Percentiles rank a stretch among this genome's conserved stretches.
Evolutionary conservation across 2,329 filamentous ascomycete genomes (phyloP).

Genomic region (Aspergillus sp.): DNA sequence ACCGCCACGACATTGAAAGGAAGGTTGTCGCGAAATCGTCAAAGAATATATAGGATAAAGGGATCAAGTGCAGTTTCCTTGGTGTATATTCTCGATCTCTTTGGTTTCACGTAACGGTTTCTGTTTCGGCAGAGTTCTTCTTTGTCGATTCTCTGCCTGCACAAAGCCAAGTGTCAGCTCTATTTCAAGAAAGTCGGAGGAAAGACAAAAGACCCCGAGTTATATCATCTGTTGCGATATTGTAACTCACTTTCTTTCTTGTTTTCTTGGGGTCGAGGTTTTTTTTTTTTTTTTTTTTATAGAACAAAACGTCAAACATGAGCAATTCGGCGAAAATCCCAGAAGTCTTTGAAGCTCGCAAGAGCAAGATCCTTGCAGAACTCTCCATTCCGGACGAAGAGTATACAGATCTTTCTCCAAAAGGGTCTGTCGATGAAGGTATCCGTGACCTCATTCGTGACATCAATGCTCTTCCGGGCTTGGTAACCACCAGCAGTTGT

Average conservation of each 20-base stretch:
- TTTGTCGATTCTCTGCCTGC: neutral
- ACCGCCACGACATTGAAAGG: neutral
- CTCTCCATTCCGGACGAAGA: constrained; percentile 64
- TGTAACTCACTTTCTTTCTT: neutral
- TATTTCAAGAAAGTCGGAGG: constrained; percentile 1
- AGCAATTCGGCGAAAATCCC: constrained; percentile 12
- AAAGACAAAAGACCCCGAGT: neutral
- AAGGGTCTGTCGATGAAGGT: constrained; percentile 76
- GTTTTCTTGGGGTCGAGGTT: no score
- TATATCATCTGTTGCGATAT: no score
- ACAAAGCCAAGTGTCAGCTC: neutral
- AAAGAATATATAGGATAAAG: neutral
- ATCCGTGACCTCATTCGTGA: constrained; percentile 73
- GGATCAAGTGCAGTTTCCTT: neutral
- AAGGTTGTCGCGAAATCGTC: neutral
- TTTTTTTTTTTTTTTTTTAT: no score
- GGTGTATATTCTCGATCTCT: neutral
- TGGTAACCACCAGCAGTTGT: constrained; percentile 91
- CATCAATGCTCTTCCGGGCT: constrained; percentile 69
- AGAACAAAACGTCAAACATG: no score
- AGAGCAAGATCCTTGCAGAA: constrained; percentile 66
- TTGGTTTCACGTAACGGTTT: neutral
- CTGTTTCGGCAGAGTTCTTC: neutral
- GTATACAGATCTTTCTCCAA: constrained; percentile 82
- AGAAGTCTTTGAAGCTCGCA: constrained; percentile 54